Evolutionary conservation across 441 rosid species (phyloP).

Genomic region (Gossypium lobatum): DNA sequence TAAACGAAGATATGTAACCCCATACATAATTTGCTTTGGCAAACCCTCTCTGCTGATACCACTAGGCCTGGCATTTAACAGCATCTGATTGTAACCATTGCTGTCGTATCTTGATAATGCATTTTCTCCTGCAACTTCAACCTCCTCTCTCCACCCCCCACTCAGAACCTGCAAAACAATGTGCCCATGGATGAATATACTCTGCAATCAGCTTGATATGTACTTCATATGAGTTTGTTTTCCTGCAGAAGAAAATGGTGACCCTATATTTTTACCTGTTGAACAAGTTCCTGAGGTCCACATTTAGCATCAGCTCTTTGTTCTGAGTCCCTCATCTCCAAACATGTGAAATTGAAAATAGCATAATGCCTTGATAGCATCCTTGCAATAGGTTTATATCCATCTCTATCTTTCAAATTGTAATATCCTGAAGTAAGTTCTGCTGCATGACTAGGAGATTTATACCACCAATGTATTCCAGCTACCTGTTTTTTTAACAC

Average conservation of each 20-base stretch:
- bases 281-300: conserved; percentile 72
- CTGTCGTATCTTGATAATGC: conserved; percentile 66
- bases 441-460: conserved; percentile 58
- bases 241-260: neutral
- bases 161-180: conserved; percentile 49
- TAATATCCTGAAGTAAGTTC: conserved; percentile 82
- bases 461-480: conserved; percentile 83
- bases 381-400: conserved; percentile 67
- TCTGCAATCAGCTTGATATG: neutral
- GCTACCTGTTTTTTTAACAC: conserved; percentile 42
- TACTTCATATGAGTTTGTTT: neutral
- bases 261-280: conserved; percentile 31
- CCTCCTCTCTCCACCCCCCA: conserved; percentile 57
- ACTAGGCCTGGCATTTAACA: conserved; percentile 73
- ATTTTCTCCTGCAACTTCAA: conserved; percentile 81
- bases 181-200: neutral
- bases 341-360: conserved; percentile 71
- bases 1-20: conserved; percentile 61
- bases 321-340: conserved; percentile 71
- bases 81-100: conserved; percentile 61
- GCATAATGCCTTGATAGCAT: conserved; percentile 66
- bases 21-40: conserved; percentile 52
- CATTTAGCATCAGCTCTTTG: conserved; percentile 45
- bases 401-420: conserved; percentile 59
- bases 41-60: conserved; percentile 47